Percentiles rank a stretch among this genome's conserved stretches.
Conservation (phyloP, 2,329 filamentous ascomycete genomes). For the Talaromyces sp. region DNA sequence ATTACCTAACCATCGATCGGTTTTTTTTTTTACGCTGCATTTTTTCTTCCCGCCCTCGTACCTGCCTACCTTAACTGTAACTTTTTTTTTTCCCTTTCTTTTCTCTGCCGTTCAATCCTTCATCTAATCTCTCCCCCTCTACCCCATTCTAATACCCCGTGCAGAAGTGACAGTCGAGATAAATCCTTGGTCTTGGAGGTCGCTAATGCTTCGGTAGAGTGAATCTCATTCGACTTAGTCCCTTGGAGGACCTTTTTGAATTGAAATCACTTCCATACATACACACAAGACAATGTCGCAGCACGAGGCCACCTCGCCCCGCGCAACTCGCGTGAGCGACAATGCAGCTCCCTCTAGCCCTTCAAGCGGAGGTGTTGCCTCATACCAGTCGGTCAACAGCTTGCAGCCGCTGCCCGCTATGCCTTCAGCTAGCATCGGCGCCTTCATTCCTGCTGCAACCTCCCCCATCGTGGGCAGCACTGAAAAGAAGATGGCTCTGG, state of each 20-base stretch:
- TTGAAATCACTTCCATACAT: conserved; percentile 1
- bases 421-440: conserved; percentile 29
- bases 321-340: conserved; percentile 19
- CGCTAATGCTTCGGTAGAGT: conserved; percentile 41
- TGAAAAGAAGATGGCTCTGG: conserved; percentile 73
- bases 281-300: conserved; percentile 13
- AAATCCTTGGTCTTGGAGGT: conserved; percentile 28
- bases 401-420: conserved; percentile 31
- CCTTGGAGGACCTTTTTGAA: conserved; percentile 35
- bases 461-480: conserved; percentile 53
- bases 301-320: conserved; percentile 25
- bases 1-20: background rate
- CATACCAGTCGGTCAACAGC: conserved; percentile 34
- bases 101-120: conserved; percentile 20
- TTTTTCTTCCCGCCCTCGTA: conserved; percentile 20
- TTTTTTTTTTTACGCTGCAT: background rate
- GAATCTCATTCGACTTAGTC: conserved; percentile 31
- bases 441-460: conserved; percentile 56
- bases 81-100: conserved; percentile 16
- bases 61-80: conserved; percentile 8
- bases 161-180: conserved; percentile 28
- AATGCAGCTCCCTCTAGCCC: conserved; percentile 36
- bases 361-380: conserved; percentile 40
- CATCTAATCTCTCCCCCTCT: conserved; percentile 6
- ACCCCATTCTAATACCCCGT: conserved; percentile 25